Evolutionary conservation across 2,329 filamentous ascomycete species (phyloP).

Genomic region (Aspergillus chevalieri): DNA sequence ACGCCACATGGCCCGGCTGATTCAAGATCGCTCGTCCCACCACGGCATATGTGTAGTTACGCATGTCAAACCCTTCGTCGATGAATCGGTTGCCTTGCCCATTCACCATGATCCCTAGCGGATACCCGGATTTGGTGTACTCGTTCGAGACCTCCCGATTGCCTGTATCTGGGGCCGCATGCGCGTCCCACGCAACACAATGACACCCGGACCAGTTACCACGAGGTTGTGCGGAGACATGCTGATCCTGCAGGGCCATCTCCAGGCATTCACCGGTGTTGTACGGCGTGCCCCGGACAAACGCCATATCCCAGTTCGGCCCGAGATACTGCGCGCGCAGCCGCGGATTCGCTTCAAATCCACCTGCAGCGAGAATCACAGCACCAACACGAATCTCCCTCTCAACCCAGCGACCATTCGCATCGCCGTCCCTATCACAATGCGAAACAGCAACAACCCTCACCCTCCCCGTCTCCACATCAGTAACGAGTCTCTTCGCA

Average conservation of each 20-base stretch:
- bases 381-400: conserved; percentile 2
- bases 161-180: conserved; percentile 50
- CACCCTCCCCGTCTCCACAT: conserved; percentile 13
- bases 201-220: conserved; percentile 63
- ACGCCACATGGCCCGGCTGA: conserved; percentile 54
- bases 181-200: conserved; percentile 59
- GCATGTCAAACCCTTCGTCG: conserved; percentile 59
- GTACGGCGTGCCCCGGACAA: conserved; percentile 58
- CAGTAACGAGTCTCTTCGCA: conserved; percentile 24
- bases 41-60: conserved; percentile 63
- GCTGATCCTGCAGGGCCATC: conserved; percentile 46
- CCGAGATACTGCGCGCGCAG: conserved; percentile 53
- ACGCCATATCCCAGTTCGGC: conserved; percentile 57
- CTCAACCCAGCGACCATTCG: conserved; percentile 6
- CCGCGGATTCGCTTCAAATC: conserved; percentile 57
- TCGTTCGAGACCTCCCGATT: conserved; percentile 58
- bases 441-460: conserved; percentile 16
- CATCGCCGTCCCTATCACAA: conserved; percentile 5
- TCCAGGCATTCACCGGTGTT: conserved; percentile 57
- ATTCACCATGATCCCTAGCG: conserved; percentile 61
- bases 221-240: conserved; percentile 45
- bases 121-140: conserved; percentile 64
- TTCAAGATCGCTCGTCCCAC: conserved; percentile 57
- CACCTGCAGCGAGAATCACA: conserved; percentile 46
- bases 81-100: conserved; percentile 55